phyloP scores from a whole-genome alignment of 2,329 filamentous ascomycete species.

The Aspergillus neoniger region DNA sequence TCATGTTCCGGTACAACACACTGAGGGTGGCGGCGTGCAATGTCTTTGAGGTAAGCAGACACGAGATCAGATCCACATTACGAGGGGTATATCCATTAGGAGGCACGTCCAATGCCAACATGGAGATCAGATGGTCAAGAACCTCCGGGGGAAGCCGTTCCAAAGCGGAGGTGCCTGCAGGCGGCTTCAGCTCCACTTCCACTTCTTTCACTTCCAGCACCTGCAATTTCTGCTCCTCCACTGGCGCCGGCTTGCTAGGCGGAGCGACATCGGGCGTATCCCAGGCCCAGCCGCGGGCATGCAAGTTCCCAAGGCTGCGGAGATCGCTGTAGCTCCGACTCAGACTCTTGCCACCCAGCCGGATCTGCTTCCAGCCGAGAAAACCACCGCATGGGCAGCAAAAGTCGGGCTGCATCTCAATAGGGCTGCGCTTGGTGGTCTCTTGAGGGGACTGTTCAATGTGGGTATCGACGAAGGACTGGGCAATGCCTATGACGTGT shows the following conservation, averaged over 20 bases:
- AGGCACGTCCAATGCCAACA: conserved; percentile 71
- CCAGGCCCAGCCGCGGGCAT: conserved; percentile 47
- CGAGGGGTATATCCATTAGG: conserved; percentile 74
- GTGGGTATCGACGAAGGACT: conserved; percentile 47
- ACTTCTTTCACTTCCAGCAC: conserved; percentile 15
- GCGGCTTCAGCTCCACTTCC: conserved; percentile 19
- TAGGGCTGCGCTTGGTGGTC: conserved; percentile 20
- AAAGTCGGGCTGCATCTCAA: conserved; percentile 45
- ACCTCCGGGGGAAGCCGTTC: conserved; percentile 71
- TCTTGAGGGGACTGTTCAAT: conserved; percentile 32
- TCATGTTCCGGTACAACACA: conserved; percentile 76
- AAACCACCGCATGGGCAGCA: conserved; percentile 51
- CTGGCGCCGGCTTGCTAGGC: conserved; percentile 17
- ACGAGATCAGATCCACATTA: conserved; percentile 75
- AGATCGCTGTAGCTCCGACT: conserved; percentile 50
- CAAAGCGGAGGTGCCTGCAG: conserved; percentile 52
- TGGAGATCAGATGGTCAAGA: conserved; percentile 70
- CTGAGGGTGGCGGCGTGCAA: conserved; percentile 72
- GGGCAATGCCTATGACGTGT: conserved; percentile 40
- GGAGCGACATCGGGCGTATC: conserved; percentile 29
- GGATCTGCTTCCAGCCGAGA: conserved; percentile 49
- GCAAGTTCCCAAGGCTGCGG: conserved; percentile 36
- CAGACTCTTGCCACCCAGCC: conserved; percentile 44
- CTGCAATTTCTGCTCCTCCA: conserved; percentile 17
- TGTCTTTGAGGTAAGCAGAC: conserved; percentile 73